Conservation (phyloP, 139 green algal species). For the Chlorella sp. region DNA sequence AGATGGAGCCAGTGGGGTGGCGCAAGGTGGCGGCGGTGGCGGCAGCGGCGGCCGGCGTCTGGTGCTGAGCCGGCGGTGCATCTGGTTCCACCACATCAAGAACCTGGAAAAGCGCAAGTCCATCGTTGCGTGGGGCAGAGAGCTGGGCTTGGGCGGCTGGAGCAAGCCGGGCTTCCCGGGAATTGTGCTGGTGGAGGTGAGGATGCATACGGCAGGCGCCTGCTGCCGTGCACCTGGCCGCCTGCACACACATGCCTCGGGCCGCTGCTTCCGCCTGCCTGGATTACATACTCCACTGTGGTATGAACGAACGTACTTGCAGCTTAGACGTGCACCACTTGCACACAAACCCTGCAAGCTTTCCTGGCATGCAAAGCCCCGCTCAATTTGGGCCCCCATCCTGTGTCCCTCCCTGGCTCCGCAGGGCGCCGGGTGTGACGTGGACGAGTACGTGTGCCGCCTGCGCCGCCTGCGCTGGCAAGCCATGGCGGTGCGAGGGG, state of each 20-base stretch:
- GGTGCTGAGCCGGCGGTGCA: constrained; percentile 23
- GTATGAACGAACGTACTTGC: too few relatives aligned
- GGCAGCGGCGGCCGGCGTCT: not conserved
- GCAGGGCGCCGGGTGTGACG: constrained; percentile 32
- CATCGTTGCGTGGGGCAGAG: constrained; percentile 62
- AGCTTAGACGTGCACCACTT: too few relatives aligned
- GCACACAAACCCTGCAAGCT: not conserved
- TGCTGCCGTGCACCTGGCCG: not conserved
- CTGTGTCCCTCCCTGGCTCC: not conserved
- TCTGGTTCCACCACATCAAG: constrained; percentile 86
- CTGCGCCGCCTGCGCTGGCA: constrained; percentile 60
- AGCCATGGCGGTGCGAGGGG: constrained; percentile 57
- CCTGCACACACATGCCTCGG: too few relatives aligned
- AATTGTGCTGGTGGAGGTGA: constrained; percentile 5
- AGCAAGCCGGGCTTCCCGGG: constrained; percentile 72
- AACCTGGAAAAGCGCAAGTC: constrained; percentile 65
- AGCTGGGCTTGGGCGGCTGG: constrained; percentile 57
- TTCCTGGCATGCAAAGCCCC: not conserved
- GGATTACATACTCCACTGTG: too few relatives aligned
- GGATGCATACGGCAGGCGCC: too few relatives aligned
- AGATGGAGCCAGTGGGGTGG: not conserved
- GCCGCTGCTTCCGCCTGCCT: too few relatives aligned
- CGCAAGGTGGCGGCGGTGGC: not conserved
- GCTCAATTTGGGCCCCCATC: too few relatives aligned
- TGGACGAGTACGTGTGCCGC: constrained; percentile 54